phyloP scores from a whole-genome alignment of 2,329 filamentous ascomycete genomes.

The Fusarium longipes region DNA sequence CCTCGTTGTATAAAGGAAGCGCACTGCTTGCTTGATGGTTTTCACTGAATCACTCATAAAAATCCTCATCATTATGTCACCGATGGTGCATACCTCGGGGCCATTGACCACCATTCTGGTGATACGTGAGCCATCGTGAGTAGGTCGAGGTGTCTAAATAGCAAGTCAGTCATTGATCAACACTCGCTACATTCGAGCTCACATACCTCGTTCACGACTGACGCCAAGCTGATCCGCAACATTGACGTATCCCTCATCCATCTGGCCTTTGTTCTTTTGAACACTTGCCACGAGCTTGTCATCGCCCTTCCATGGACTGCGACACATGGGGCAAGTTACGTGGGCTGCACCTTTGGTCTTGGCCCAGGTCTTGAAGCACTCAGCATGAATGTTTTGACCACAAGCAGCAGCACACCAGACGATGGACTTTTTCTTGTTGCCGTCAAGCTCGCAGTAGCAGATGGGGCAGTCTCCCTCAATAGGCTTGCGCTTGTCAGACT shows the following conservation, averaged over 20 bases:
- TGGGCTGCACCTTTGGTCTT: conserved; percentile 54
- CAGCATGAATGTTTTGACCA: conserved; percentile 65
- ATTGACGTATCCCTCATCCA: conserved; percentile 70
- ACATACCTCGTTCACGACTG: conserved; percentile 61
- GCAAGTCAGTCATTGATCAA: conserved; percentile 13
- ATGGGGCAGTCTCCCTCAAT: conserved; percentile 68
- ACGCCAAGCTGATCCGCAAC: conserved; percentile 71
- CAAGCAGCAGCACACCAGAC: conserved; percentile 65
- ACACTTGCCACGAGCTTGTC: conserved; percentile 56
- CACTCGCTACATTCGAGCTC: background rate
- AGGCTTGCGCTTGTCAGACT: conserved; percentile 57
- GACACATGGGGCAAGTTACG: conserved; percentile 71
- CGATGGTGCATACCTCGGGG: too few species aligned
- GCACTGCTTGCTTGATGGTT: background rate
- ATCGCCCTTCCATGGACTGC: conserved; percentile 65
- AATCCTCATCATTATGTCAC: too few species aligned
- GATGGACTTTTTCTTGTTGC: conserved; percentile 50
- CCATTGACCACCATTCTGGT: background rate
- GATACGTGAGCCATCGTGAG: conserved; percentile 19
- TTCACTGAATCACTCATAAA: background rate
- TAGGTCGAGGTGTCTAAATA: conserved; percentile 23
- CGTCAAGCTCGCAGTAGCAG: conserved; percentile 63
- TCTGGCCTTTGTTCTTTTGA: conserved; percentile 54
- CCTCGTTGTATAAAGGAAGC: background rate
- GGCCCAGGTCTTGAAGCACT: conserved; percentile 67